Base-by-base conservation (phyloP, 202 grass and related monocot species). In the Carex arenaria region DNA sequence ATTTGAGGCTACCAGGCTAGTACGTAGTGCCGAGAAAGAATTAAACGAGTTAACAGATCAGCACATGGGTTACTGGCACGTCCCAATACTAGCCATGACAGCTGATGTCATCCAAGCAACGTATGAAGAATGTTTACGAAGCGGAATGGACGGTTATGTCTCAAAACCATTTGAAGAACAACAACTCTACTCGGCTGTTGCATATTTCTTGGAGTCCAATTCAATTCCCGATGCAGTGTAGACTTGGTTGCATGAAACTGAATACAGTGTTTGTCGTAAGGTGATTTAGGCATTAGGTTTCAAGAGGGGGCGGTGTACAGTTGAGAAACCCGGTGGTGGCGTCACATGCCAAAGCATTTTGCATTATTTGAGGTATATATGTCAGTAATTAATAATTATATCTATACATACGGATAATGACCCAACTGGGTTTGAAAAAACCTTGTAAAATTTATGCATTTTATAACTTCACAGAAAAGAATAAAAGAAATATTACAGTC, bases 71-170 rank as follows among this genome's bases (percentile, higher is more conserved):
- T 72, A 88, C 70, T 89, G 93, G 93, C 93, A 88, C 72, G 76
- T 91, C 45, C 93, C 93, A 59, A 89, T 95, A 85, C 82, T 95
- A 78, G 93, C 93, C 64, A 91, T 95, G 93, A 95, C 90, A 62
- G 93, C 93, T 9, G 93, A 95, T 86, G 88, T 95, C 67, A 92
- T 93, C 83, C 93, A 95, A 86, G 93, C 90, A 15, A 95, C 90
- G 55, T 86, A 87, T 81, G 93, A 95, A 86, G 81, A 75, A 86
- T 93, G 93, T 47, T 42, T 68, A n/a, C 61, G 80, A 72, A 89
- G 90, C 38, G 93, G 93, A 74, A 93, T 95, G 93, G 90, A 95
- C 87, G 93, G 87, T 6, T 95, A 95, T 72, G 93, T 95, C 64
- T 80, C 90, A 22, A 95, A 95, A 61, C 93, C 93, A 51, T 95